phyloP scores from a whole-genome alignment of 2,329 filamentous ascomycete species.

The Ophiostoma ulmi region DNA sequence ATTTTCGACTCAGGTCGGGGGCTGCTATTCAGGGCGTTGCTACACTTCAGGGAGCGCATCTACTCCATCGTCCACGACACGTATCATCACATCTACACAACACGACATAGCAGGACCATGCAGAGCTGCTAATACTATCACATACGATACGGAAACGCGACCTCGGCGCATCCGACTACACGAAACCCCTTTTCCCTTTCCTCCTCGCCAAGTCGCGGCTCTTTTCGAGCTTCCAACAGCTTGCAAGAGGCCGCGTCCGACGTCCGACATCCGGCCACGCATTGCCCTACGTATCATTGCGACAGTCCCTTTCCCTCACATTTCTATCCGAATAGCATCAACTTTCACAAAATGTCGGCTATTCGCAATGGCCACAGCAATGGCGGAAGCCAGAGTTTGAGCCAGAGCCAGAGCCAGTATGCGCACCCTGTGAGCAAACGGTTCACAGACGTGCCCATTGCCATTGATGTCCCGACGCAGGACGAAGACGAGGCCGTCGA shows the following conservation, averaged over 20 bases:
- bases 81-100: conserved; percentile 14
- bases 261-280: not conserved
- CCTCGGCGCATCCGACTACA: conserved; percentile 5
- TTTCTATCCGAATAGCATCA: not conserved
- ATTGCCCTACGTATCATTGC: conserved; percentile 12
- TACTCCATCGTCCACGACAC: conserved; percentile 7
- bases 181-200: not conserved
- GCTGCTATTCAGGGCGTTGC: conserved; percentile 9
- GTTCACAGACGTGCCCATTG: conserved; percentile 60
- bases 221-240: conserved; percentile 12
- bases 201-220: conserved; percentile 13
- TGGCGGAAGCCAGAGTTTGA: conserved; percentile 39
- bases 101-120: conserved; percentile 15
- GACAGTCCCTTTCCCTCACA: conserved; percentile 5
- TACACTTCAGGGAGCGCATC: conserved; percentile 13
- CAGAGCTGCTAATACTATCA: conserved; percentile 14
- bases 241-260: conserved; percentile 14
- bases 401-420: conserved; percentile 20
- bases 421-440: conserved; percentile 47
- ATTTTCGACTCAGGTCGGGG: conserved; percentile 17
- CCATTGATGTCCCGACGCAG: conserved; percentile 62
- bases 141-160: conserved; percentile 5
- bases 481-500: conserved; percentile 76
- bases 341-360: conserved; percentile 38
- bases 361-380: conserved; percentile 43